phyloP scores from a whole-genome alignment of 345 rosid genomes.

The Syzygium aqueum region DNA sequence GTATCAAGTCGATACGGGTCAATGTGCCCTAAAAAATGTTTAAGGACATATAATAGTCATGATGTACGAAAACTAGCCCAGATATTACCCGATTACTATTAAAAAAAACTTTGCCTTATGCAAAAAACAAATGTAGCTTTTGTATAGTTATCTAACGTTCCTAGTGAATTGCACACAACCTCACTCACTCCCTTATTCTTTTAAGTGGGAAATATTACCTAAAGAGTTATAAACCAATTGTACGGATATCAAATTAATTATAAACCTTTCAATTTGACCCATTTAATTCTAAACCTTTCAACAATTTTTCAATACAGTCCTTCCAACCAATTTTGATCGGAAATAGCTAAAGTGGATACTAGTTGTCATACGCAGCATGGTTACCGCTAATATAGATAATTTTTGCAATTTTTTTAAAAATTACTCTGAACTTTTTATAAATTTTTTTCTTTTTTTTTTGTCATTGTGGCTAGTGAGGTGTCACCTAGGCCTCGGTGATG shows the following conservation, averaged over 20 bases:
- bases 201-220: neutral
- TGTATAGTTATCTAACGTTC: neutral
- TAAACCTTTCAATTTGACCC: neutral
- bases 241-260: neutral
- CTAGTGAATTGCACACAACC: neutral
- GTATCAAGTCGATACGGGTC: neutral
- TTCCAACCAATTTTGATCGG: neutral
- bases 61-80: neutral
- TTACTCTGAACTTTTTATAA: neutral
- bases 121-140: neutral
- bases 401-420: neutral
- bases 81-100: neutral
- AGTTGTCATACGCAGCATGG: accelerated
- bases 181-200: neutral
- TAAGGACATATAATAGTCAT: neutral
- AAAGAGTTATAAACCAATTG: neutral
- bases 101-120: neutral
- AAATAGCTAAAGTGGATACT: neutral
- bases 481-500: neutral
- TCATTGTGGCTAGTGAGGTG: neutral
- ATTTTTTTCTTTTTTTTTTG: neutral
- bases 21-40: neutral
- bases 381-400: accelerated
- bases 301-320: neutral
- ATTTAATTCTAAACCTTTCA: neutral